Base-by-base conservation (phyloP, 257 asterid genomes). In the Petunia axillaris region DNA sequence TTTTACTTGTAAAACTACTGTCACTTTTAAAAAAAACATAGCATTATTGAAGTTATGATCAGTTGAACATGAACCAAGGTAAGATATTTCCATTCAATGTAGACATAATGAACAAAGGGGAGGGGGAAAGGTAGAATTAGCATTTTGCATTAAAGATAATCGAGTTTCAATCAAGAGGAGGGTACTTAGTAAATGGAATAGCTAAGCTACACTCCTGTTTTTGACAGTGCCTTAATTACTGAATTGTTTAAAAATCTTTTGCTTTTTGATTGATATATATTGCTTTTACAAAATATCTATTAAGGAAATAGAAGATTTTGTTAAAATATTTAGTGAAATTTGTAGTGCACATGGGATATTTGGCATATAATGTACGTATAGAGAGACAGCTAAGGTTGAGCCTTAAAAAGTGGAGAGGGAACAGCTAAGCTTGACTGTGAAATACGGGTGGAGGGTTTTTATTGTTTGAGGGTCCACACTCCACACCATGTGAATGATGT, bases 401-500 rank as follows among this genome's bases (percentile, higher is more conserved):
- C 60, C 59, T 10, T 48, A 35, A 48, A 73, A 1, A 73, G 62
- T 10, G 77, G 10, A 73, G 59, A 16, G 36, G 59, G 78, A 87
- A 83, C 93, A 87, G 90, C 88, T 86, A 83, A 78, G 85, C 71
- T 81, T 62, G 53, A 40, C 80, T 80, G 79, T 5, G 84, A 63
- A 54, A 52, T 80, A 57, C 64, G 80, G 55, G 70, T 68, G 75
- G 55, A 48, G 8, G 13, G 16, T 15, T 57, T 55, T 57, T 55
- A 14, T 3, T 3, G 1, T n/a, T 8, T 65, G 2, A 78, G 86
- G 89, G 5, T 82, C 90, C 87, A 79, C 83, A 8, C 15, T 82
- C 90, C 87, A 79, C 83, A 8, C 15, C 87, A 86, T 80, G 86
- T 83, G 84, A 78, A 7, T 79, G 64, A 46, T 15, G 46, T 39